A percentile compares a stretch with the other conserved stretches of the same genome.
phyloP scores from a whole-genome alignment of 179 eudicot species.

The Corrigiola litoralis region DNA sequence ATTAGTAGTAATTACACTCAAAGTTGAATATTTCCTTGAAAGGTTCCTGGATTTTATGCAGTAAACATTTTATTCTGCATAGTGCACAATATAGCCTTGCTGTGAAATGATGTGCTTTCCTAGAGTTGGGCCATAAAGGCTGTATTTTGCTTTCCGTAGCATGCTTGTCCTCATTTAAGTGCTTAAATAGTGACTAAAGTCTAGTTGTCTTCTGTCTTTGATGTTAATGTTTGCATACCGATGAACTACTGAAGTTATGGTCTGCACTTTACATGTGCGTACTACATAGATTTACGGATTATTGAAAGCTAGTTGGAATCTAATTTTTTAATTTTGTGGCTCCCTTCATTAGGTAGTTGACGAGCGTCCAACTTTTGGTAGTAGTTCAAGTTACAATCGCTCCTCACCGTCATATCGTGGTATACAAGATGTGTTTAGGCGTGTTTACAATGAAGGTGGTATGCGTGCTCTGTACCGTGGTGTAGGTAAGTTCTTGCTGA shows the following conservation, averaged over 20 bases:
- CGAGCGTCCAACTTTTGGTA: conserved; percentile 38
- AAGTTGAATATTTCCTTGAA: not conserved
- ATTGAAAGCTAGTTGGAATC: not conserved
- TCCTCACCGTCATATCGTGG: conserved; percentile 61
- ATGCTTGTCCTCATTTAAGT: not conserved
- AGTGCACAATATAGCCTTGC: not conserved
- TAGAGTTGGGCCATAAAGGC: no score
- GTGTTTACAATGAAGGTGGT: conserved; percentile 86
- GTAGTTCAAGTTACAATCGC: conserved; percentile 28
- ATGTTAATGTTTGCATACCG: not conserved
- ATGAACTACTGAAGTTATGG: not conserved
- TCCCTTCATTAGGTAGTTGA: conserved; percentile 50
- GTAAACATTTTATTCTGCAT: not conserved
- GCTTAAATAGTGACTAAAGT: not conserved
- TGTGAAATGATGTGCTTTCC: not conserved
- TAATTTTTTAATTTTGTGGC: conserved; percentile 9
- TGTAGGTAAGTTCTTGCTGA: conserved; percentile 50
- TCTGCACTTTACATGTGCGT: no score
- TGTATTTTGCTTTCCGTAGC: no score
- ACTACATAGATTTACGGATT: no score
- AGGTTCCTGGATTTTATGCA: not conserved
- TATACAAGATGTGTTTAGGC: conserved; percentile 61
- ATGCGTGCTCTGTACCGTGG: conserved; percentile 84
- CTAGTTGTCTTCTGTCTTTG: not conserved
- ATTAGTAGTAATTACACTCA: not conserved